A percentile compares a stretch with the other conserved stretches of the same genome.
phyloP scores from a whole-genome alignment of 148 eudicot species.

The Amaranthus hypochondriacus region DNA sequence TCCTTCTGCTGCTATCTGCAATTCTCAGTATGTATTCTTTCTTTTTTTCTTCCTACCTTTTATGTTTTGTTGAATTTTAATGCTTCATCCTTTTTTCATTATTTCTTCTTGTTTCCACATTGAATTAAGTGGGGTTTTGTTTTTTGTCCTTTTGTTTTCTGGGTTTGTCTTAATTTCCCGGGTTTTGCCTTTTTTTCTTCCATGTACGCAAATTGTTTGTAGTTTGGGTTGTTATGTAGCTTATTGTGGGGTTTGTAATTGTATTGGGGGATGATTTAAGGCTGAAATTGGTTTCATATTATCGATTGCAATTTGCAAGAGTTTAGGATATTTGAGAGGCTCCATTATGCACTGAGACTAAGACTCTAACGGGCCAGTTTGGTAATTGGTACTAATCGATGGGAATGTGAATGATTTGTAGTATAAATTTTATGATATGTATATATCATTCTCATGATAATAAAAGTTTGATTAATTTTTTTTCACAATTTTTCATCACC shows the following conservation, averaged over 20 bases:
- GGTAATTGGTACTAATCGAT: neutral
- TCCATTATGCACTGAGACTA: neutral
- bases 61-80: neutral
- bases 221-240: neutral
- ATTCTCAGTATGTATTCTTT: conserved; percentile 38
- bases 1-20: conserved; percentile 41
- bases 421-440: no score
- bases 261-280: neutral
- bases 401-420: neutral
- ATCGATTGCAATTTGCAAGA: no score
- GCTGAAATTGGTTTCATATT: neutral
- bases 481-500: no score
- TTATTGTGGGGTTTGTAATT: neutral
- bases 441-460: no score
- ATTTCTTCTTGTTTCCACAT: neutral
- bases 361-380: neutral
- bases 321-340: no score
- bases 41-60: neutral
- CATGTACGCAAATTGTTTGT: neutral
- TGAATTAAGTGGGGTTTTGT: conserved; percentile 4
- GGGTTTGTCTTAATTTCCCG: conserved; percentile 12
- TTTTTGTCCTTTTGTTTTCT: neutral
- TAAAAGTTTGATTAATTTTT: no score
- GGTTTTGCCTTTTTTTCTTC: neutral
- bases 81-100: neutral